phyloP scores from a whole-genome alignment of 2,329 filamentous ascomycete genomes.

The Madurella fahalii region DNA sequence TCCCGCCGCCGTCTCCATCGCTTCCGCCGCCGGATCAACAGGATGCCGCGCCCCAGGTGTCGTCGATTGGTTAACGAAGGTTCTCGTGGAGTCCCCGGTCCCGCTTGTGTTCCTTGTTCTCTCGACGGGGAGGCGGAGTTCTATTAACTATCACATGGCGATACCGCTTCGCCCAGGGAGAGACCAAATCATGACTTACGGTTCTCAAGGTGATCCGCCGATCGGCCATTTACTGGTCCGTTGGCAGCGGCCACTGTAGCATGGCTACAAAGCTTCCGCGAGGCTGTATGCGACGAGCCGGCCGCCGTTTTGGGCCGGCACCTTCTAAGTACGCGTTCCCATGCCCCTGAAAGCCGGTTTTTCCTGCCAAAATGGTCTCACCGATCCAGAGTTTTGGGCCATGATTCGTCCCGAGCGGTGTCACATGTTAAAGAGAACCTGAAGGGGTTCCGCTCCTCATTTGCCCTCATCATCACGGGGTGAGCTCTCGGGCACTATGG shows the following conservation, averaged over 20 bases:
- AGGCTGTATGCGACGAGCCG: not conserved
- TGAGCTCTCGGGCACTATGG: not conserved
- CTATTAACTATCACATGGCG: not conserved
- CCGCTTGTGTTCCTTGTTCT: not conserved
- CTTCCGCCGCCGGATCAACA: not conserved
- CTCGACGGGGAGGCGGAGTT: not conserved
- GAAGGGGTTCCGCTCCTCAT: conserved; percentile 6
- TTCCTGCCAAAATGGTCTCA: not conserved
- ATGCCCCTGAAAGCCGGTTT: not conserved
- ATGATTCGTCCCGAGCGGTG: not conserved
- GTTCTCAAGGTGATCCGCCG: not conserved
- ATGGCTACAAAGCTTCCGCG: not conserved
- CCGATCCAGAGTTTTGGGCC: not conserved
- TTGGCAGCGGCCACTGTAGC: too few relatives aligned
- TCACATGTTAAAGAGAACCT: not conserved
- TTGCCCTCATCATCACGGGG: conserved; percentile 8
- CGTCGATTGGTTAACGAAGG: not conserved
- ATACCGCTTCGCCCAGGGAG: not conserved
- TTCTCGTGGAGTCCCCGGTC: not conserved
- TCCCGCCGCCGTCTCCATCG: not conserved
- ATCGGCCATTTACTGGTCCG: too few relatives aligned
- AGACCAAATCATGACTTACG: not conserved
- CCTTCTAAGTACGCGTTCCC: not conserved
- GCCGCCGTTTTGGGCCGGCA: not conserved
- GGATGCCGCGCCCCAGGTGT: not conserved